Evolutionary conservation across 257 asterid species (phyloP).

Genomic region (Nemophila menziesii): DNA sequence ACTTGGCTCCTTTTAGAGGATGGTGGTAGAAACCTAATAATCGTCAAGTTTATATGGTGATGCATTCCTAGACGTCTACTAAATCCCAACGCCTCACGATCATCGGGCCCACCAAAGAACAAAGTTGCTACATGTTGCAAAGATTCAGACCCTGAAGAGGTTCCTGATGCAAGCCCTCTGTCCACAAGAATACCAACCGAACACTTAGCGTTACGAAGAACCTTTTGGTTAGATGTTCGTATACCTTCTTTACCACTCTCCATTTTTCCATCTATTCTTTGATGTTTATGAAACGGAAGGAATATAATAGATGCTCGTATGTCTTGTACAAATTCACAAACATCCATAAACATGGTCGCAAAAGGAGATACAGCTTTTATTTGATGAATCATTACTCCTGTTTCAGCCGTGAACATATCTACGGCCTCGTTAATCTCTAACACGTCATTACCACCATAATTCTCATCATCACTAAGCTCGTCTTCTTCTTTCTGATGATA

Average conservation of each 20-base stretch:
- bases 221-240: conserved; percentile 72
- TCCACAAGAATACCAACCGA: conserved; percentile 82
- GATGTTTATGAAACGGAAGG: conserved; percentile 93
- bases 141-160: conserved; percentile 39
- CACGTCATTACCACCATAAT: conserved; percentile 92
- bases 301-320: conserved; percentile 62
- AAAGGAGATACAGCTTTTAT: conserved; percentile 61
- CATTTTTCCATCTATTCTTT: conserved; percentile 85
- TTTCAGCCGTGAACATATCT: conserved; percentile 62
- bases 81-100: conserved; percentile 90
- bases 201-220: conserved; percentile 70
- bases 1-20: conserved; percentile 26
- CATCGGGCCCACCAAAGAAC: conserved; percentile 94
- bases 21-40: conserved; percentile 62
- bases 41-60: conserved; percentile 72
- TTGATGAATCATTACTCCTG: conserved; percentile 63
- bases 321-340: conserved; percentile 58
- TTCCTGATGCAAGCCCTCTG: conserved; percentile 69
- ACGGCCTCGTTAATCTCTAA: conserved; percentile 89
- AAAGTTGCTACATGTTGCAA: conserved; percentile 71
- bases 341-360: conserved; percentile 51
- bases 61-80: conserved; percentile 82
- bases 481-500: conserved; percentile 81
- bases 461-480: conserved; percentile 79
- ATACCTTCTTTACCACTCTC: conserved; percentile 86